Evolutionary conservation across 805 yeast genomes (phyloP).

Genomic region (Wickerhamomyces chambardii): DNA sequence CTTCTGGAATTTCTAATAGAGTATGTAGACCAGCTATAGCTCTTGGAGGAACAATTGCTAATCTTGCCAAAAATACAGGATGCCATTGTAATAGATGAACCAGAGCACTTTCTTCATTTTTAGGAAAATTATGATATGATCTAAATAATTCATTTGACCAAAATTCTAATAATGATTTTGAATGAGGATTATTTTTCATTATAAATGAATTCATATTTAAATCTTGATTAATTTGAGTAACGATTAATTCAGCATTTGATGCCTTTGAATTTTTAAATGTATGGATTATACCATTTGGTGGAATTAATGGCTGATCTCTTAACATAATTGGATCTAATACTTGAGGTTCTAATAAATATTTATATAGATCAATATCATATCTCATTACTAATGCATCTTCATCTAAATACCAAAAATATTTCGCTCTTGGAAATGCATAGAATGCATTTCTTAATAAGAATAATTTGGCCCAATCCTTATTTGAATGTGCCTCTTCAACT

Average conservation of each 20-base stretch:
- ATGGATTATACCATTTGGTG: conserved; percentile 56
- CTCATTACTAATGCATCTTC: conserved; percentile 73
- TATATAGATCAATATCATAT: conserved; percentile 46
- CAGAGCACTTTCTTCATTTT: conserved; percentile 56
- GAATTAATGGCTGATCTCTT: conserved; percentile 65
- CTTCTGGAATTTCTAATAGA: conserved; percentile 24
- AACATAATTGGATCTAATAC: conserved; percentile 54
- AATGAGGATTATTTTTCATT: conserved; percentile 54
- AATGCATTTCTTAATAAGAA: conserved; percentile 77
- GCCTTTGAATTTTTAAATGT: conserved; percentile 58
- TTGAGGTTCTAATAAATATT: conserved; percentile 51
- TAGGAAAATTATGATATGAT: conserved; percentile 48
- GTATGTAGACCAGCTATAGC: conserved; percentile 39
- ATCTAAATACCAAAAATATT: conserved; percentile 85
- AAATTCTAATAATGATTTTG: conserved; percentile 65
- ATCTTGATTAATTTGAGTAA: conserved; percentile 62
- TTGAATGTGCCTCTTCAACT: conserved; percentile 1
- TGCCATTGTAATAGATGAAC: conserved; percentile 96
- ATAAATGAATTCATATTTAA: conserved; percentile 66
- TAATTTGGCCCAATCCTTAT: conserved; percentile 55
- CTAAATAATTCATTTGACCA: conserved; percentile 72
- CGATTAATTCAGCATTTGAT: conserved; percentile 43
- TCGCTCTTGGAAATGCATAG: conserved; percentile 86
- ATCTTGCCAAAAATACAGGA: conserved; percentile 63
- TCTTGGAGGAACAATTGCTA: conserved; percentile 64